Conservation (phyloP, 495 filamentous ascomycete species). For the Jackrogersella minutella region DNA sequence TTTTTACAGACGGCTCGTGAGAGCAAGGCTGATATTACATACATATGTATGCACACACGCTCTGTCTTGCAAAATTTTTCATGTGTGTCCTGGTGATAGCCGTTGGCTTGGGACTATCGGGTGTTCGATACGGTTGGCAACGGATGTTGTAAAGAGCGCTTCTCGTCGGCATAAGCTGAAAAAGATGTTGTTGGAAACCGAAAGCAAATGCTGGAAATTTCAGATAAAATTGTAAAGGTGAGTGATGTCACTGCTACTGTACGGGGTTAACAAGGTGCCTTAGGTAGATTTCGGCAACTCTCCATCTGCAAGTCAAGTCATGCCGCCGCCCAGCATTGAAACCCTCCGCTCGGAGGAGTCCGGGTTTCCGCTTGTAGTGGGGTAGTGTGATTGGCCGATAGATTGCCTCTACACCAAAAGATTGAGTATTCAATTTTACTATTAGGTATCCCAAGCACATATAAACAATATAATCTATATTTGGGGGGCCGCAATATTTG, state of each 20-base stretch:
- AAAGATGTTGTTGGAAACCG: constrained; percentile 8
- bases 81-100: constrained; percentile 14
- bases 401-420: neutral
- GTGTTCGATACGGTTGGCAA: neutral
- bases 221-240: constrained; percentile 15
- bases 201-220: constrained; percentile 34
- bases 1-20: constrained; percentile 4
- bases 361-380: constrained; percentile 9
- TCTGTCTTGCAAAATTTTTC: constrained; percentile 8
- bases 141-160: constrained; percentile 17
- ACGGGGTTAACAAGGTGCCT: constrained; percentile 5
- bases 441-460: too few relatives aligned
- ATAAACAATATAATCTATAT: too few relatives aligned
- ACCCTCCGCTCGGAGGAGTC: constrained; percentile 1
- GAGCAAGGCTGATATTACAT: constrained; percentile 38
- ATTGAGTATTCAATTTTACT: neutral
- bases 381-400: neutral
- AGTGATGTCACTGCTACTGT: constrained; percentile 33
- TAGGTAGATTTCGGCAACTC: constrained; percentile 12
- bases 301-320: constrained; percentile 23
- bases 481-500: too few relatives aligned
- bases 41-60: neutral
- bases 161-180: constrained; percentile 26
- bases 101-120: neutral
- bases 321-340: neutral